Conservation (phyloP, 768 basidiomycete species). For the Phaeotremella skinneri region DNA sequence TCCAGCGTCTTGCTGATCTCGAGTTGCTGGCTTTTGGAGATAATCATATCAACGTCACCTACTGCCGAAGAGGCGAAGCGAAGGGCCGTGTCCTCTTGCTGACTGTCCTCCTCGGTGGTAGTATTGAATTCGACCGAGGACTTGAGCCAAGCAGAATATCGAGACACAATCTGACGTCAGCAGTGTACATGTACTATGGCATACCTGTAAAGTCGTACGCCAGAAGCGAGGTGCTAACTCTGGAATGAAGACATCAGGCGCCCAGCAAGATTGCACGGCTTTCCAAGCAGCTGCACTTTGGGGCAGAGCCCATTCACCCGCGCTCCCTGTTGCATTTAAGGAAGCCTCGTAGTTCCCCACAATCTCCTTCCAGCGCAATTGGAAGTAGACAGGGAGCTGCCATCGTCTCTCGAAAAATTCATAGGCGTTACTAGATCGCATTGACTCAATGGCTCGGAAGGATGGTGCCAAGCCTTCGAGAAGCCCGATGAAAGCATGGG, state of each 20-base stretch:
- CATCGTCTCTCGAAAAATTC: conserved; percentile 75
- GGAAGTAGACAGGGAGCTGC: conserved; percentile 97
- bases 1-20: conserved; percentile 10
- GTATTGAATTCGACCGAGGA: conserved; percentile 51
- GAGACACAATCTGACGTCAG: conserved; percentile 65
- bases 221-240: conserved; percentile 83
- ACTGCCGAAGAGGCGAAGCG: conserved; percentile 44
- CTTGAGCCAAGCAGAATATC: conserved; percentile 78
- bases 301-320: conserved; percentile 47
- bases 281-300: conserved; percentile 70
- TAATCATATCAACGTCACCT: conserved; percentile 64
- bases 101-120: conserved; percentile 45
- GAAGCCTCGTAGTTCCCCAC: conserved; percentile 64
- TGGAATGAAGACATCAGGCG: conserved; percentile 76
- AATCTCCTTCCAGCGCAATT: conserved; percentile 94
- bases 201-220: conserved; percentile 83
- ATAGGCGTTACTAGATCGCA: conserved; percentile 73
- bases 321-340: conserved; percentile 6
- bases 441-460: conserved; percentile 62
- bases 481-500: conserved; percentile 74
- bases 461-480: conserved; percentile 82
- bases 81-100: conserved; percentile 52
- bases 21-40: conserved; percentile 58
- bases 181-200: conserved; percentile 17
- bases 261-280: conserved; percentile 80